Percentiles rank a stretch among this genome's conserved stretches.
phyloP scores from a whole-genome alignment of 805 yeast genomes.

The Jamesozyma spencerorum region DNA sequence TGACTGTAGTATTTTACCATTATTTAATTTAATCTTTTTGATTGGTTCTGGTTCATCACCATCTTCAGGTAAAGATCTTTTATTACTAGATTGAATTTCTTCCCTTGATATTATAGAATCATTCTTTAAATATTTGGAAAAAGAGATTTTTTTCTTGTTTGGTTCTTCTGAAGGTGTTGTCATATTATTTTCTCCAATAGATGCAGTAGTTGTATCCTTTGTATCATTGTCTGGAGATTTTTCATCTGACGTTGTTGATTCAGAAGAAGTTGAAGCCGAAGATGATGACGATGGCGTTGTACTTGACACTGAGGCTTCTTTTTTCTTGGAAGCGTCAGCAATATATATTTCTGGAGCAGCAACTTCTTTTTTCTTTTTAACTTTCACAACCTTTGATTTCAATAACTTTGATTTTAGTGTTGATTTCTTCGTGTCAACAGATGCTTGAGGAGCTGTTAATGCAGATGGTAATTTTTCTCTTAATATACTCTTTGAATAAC shows the following conservation, averaged over 20 bases:
- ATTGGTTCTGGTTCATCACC: background rate
- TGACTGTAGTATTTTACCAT: no score
- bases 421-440: background rate
- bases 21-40: background rate
- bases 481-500: conserved; percentile 11
- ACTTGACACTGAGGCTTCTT: background rate
- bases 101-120: conserved; percentile 10
- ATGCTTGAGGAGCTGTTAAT: conserved; percentile 1
- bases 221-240: background rate
- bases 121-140: conserved; percentile 27
- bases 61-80: conserved; percentile 10
- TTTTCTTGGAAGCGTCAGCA: conserved; percentile 7
- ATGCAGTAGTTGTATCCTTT: background rate
- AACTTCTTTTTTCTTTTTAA: background rate
- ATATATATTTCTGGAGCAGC: conserved; percentile 6
- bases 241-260: background rate
- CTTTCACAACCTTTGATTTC: background rate
- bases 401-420: conserved; percentile 1
- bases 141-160: conserved; percentile 29
- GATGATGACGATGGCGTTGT: background rate
- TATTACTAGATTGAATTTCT: conserved; percentile 3
- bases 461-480: conserved; percentile 5
- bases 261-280: background rate
- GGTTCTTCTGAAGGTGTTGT: conserved; percentile 11
- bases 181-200: background rate